Evolutionary conservation across 352 stramenopile genomes (phyloP), one percentile per base, ranked within the genome.

Genomic region (Pythium monospermum): DNA sequence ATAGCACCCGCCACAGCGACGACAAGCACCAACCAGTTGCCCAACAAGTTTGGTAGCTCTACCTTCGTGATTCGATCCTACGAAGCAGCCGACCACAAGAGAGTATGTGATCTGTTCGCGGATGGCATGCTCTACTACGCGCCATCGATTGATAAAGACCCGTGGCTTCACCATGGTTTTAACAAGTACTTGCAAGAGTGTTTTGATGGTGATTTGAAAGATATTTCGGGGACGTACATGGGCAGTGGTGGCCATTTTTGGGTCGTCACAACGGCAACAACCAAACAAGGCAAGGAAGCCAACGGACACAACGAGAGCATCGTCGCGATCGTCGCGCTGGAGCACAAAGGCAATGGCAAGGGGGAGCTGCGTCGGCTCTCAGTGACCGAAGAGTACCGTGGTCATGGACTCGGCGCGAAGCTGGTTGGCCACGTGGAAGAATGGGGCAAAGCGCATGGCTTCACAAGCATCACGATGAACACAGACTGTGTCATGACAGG

Each of bases 371-470:
- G 72, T 1, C 68, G 72, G 37, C 63, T 81, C 58, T 73, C 69
- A 0, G 69, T 80, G 15, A 60, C 61, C 40, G n/a, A 49, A n/a
- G 49, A 53, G 21, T 56, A 61, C 19, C 64, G 60, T 13, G 59
- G 68, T n/a, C 61, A 61, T 22, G 65, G 68, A n/a, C 39, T 84
- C 12, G 68, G 66, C 1, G 57, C 46, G 11, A 43, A 52, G 8
- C 57, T 85, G 5, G 56, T 85, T 12, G 12, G n/a, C 4, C 21
- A 63, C 25, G 54, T 85, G 0, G 74, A 85, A 49, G n/a, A 68
- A 2, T 85, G 69, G 71, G 74, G 66, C 1, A 42, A 41, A 4
- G 28, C 23, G 0, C 41, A 68, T 11, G 57, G 51, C 1, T 68
- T 64, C 30, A 40, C n/a, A 8, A 64, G 57, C 30, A 50, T 85